Evolutionary conservation across 768 basidiomycete species (phyloP).

Genomic region (Mycena rosella): DNA sequence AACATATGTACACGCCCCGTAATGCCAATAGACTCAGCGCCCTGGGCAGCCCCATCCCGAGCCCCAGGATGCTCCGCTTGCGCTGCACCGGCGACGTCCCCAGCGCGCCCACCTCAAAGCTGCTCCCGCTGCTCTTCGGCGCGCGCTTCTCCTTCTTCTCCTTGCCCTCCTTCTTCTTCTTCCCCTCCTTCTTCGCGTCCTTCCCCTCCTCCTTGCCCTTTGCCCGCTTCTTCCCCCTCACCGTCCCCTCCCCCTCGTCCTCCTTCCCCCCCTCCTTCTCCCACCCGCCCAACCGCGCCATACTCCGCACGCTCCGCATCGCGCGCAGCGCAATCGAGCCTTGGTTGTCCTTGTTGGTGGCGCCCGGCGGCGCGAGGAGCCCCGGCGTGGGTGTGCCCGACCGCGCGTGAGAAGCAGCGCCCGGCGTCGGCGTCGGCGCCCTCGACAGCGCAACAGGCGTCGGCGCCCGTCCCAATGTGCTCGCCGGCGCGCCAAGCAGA

Average conservation of each 20-base stretch:
- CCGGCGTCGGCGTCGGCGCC: conserved; percentile 38
- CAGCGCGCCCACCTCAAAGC: conserved; percentile 76
- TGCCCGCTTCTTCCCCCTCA: conserved; percentile 46
- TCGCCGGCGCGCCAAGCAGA: conserved; percentile 21
- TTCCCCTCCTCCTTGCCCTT: conserved; percentile 40
- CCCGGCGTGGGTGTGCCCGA: conserved; percentile 53
- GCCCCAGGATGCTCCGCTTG: conserved; percentile 72
- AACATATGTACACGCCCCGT: too few species aligned
- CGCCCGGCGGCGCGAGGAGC: conserved; percentile 52
- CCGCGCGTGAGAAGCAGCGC: too few species aligned
- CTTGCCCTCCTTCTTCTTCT: conserved; percentile 46
- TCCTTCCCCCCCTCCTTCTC: conserved; percentile 46
- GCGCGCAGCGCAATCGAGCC: conserved; percentile 83
- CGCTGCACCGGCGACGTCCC: conserved; percentile 63
- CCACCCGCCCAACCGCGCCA: conserved; percentile 68
- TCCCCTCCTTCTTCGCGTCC: conserved; percentile 40
- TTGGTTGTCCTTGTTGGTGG: conserved; percentile 41
- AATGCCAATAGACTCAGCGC: too few species aligned
- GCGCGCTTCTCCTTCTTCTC: conserved; percentile 46
- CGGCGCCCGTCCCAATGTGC: conserved; percentile 35
- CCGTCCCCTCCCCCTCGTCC: conserved; percentile 54
- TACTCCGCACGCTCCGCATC: conserved; percentile 81
- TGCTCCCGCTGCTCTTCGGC: conserved; percentile 67
- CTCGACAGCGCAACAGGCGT: conserved; percentile 32
- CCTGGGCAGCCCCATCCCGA: conserved; percentile 22